phyloP scores from a whole-genome alignment of 1,284 basidiomycete genomes.

The Tilletiopsis washingtonensis region DNA sequence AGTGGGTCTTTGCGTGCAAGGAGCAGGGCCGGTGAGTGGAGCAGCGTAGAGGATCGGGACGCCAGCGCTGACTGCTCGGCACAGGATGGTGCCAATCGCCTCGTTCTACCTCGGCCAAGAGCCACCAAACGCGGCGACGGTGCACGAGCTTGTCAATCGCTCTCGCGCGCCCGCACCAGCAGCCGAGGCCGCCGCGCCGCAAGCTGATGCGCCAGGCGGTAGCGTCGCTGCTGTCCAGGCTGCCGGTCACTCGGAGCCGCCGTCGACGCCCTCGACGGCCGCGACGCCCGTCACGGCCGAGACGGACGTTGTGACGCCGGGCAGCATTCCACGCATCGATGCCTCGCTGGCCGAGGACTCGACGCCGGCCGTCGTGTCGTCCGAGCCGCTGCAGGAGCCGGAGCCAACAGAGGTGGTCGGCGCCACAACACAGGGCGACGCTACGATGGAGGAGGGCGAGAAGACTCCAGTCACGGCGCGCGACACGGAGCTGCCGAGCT shows the following conservation, averaged over 20 bases:
- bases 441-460: neutral
- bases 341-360: neutral
- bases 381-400: too few species aligned
- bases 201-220: too few species aligned
- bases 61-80: neutral
- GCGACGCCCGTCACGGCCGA: neutral
- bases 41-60: neutral
- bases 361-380: neutral
- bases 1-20: slow-evolving; percentile 45
- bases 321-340: neutral
- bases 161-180: too few species aligned
- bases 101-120: slow-evolving; percentile 41
- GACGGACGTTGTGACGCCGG: neutral
- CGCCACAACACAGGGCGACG: neutral
- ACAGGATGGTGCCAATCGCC: slow-evolving; percentile 42
- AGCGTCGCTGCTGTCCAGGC: too few species aligned
- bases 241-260: too few species aligned
- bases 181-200: too few species aligned
- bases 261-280: too few species aligned
- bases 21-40: slow-evolving; percentile 32
- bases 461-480: neutral
- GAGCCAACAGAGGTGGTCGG: too few species aligned
- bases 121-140: too few species aligned
- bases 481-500: neutral
- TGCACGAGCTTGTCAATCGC: too few species aligned